Evolutionary conservation across 768 basidiomycete genomes (phyloP), one percentile per base, ranked within the genome.

Genomic region (Daedalea quercina): DNA sequence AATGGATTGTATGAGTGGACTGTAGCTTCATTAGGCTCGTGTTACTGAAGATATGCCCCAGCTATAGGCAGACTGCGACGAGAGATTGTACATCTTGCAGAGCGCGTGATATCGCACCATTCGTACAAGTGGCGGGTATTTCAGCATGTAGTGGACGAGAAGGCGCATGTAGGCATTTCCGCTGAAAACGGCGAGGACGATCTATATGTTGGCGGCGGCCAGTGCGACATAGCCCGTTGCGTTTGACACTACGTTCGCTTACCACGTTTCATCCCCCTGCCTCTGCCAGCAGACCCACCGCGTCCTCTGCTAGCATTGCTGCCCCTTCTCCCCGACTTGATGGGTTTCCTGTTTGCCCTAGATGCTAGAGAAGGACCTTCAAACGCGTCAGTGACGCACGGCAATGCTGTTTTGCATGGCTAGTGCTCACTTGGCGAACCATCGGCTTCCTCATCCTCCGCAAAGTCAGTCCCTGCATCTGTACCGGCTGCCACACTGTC

Each of bases 401-500:
- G 2, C 20, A 34, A 7, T 19, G 9, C 8, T 8, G 34, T 35
- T 8, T 8, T 35, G 34, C 37, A 40, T 17, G 28, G n/a, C 20
- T 13, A 4, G 31, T 40, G 71, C 74, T 37, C 56, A 85, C 84
- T 81, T 64, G 78, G 73, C 37, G 82, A 82, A 24, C 73, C 77
- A 54, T 85, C 86, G 11, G 65, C 66, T 48, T 78, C 79, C 8
- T 86, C 87, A 34, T 88, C 87, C 41, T 85, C 85, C 1, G 72
- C 70, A 54, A 84, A 81, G 46, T 86, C 85, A 4, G 84, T 85
- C 9, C 82, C 78, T 2, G 61, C 79, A 58, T 90, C 88, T 3
- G 87, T 87, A 25, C 79, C 85, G 1, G 87, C 88, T 17, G 81
- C 74, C 28, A 81, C 75, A 56, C 86, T 88, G 31, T 80, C 84